A percentile compares a stretch with the other conserved stretches of the same genome.
phyloP scores from a whole-genome alignment of 768 basidiomycete genomes.

The Arthromyces matolae region DNA sequence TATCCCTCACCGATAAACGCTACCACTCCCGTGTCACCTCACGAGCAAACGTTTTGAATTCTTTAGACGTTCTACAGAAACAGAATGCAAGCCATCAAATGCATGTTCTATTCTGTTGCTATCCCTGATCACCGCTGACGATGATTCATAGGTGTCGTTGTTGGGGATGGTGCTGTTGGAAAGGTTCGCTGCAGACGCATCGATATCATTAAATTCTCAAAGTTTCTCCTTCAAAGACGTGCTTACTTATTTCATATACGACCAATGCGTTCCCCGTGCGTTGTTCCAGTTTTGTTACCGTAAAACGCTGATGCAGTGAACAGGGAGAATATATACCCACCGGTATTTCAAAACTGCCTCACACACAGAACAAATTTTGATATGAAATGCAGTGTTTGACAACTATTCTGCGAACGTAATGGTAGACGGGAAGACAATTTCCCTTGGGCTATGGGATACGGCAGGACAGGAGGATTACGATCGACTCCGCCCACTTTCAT shows the following conservation, averaged over 20 bases:
- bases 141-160: constrained; percentile 78
- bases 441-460: constrained; percentile 99
- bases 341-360: constrained; percentile 40
- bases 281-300: constrained; percentile 15
- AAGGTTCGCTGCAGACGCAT: constrained; percentile 57
- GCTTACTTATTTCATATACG: constrained; percentile 98
- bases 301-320: constrained; percentile 14
- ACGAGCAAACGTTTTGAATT: constrained; percentile 13
- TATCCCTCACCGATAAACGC: constrained; percentile 20
- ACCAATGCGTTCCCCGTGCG: constrained; percentile 95
- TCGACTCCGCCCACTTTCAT: constrained; percentile 93
- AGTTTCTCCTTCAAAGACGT: constrained; percentile 69
- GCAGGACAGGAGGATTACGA: constrained; percentile 99
- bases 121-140: constrained; percentile 29
- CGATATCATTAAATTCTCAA: constrained; percentile 17
- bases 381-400: constrained; percentile 72
- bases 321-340: constrained; percentile 97
- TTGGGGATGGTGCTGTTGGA: constrained; percentile 97
- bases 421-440: constrained; percentile 98
- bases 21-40: constrained; percentile 18
- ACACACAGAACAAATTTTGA: constrained; percentile 8
- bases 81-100: constrained; percentile 90
- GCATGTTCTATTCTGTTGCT: constrained; percentile 36
- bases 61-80: constrained; percentile 21
- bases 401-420: constrained; percentile 99